These are phyloP conservation scores for Rosa hybrid DNA, from an alignment of 331 rosid genomes.

Conservation along the genomic window DNA sequence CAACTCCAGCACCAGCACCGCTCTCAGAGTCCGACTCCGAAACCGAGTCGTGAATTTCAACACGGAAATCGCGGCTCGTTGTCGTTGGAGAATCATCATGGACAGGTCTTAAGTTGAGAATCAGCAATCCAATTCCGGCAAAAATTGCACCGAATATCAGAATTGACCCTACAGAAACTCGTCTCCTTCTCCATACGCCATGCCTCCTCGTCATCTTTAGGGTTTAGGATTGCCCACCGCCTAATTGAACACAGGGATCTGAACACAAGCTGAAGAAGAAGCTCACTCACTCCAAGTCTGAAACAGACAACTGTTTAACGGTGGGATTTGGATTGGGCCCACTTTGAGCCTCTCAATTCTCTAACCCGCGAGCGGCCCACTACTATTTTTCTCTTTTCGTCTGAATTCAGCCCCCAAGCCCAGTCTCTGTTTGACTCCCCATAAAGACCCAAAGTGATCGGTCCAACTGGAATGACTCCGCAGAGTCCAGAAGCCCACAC, in stretches of 20 bases:
- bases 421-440: no score
- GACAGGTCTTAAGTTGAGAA: conserved; percentile 49
- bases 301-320: neutral
- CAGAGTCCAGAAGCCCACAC: no score
- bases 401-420: no score
- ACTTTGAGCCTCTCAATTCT: neutral
- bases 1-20: conserved; percentile 7
- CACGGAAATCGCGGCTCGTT: conserved; percentile 32
- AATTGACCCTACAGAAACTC: conserved; percentile 45
- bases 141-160: conserved; percentile 49
- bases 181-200: conserved; percentile 56
- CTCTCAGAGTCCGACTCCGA: conserved; percentile 24
- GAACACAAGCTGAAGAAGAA: neutral
- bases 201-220: conserved; percentile 45
- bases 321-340: neutral
- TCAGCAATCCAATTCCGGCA: conserved; percentile 49
- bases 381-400: no score
- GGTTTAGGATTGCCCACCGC: neutral
- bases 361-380: neutral
- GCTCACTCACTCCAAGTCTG: neutral
- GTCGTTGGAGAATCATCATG: conserved; percentile 55
- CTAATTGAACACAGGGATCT: neutral
- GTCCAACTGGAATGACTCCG: no score
- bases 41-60: conserved; percentile 17
- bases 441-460: no score